These are phyloP conservation scores for Fusarium tanahbumbuense DNA, from an alignment of 2,329 filamentous ascomycete genomes.

Conservation along the genomic window DNA sequence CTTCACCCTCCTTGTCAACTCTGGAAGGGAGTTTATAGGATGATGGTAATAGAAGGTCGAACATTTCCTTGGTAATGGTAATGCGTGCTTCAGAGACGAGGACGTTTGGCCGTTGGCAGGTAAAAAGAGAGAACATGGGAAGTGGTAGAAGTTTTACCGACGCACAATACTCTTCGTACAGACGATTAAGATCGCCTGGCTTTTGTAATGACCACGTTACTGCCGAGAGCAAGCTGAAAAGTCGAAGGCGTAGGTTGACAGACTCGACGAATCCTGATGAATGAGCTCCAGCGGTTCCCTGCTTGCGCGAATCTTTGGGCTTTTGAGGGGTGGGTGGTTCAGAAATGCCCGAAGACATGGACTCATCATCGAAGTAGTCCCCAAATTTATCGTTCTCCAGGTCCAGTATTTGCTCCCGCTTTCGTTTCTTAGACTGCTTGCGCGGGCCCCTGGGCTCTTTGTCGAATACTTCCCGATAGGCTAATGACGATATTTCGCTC, in stretches of 20 bases:
- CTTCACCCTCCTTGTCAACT: constrained; percentile 52
- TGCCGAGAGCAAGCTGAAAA: constrained; percentile 68
- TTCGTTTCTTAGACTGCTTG: constrained; percentile 61
- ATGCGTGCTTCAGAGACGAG: constrained; percentile 56
- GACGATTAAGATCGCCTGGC: constrained; percentile 58
- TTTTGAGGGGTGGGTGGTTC: constrained; percentile 61
- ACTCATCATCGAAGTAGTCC: constrained; percentile 70
- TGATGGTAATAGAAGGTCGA: constrained; percentile 58
- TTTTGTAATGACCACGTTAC: constrained; percentile 59
- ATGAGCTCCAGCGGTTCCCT: constrained; percentile 37
- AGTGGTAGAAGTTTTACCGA: constrained; percentile 69
- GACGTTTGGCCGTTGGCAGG: constrained; percentile 51
- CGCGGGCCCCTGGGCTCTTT: constrained; percentile 64
- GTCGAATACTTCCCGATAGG: constrained; percentile 75
- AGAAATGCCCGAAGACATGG: constrained; percentile 59
- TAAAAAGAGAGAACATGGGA: constrained; percentile 67
- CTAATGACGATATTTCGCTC: constrained; percentile 60
- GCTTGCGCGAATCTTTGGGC: constrained; percentile 42
- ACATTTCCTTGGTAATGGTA: constrained; percentile 59
- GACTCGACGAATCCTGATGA: constrained; percentile 61
- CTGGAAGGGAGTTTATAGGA: constrained; percentile 56
- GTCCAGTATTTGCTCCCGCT: constrained; percentile 61
- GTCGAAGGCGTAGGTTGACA: constrained; percentile 69
- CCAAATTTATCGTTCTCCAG: constrained; percentile 70
- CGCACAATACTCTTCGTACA: constrained; percentile 70